A percentile compares a stretch with the other conserved stretches of the same genome.
Conservation (phyloP, 176 grass and related monocot species). For the Cymbopogon citratus region DNA sequence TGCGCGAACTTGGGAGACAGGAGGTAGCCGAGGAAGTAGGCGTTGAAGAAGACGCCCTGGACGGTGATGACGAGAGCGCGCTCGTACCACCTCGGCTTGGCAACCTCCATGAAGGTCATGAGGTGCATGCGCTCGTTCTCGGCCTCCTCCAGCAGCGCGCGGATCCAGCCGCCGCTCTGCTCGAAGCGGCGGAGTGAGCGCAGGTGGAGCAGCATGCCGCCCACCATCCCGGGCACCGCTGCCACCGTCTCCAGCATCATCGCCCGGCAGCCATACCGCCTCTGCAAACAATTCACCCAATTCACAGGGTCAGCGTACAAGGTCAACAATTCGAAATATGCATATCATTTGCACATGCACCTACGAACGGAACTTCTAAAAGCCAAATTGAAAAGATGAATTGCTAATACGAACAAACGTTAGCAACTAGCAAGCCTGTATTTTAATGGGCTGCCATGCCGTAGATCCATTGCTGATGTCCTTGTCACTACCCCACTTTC, state of each 20-base stretch:
- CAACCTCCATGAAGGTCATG: slow-evolving; percentile 61
- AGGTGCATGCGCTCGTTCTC: slow-evolving; percentile 65
- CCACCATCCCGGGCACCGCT: slow-evolving; percentile 48
- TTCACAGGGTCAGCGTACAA: slow-evolving; percentile 7
- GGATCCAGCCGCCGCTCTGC: slow-evolving; percentile 55
- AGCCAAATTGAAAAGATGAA: not conserved
- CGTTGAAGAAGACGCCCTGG: slow-evolving; percentile 62
- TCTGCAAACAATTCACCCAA: slow-evolving; percentile 23
- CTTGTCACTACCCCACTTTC: not conserved
- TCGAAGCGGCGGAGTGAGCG: slow-evolving; percentile 54
- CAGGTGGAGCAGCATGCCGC: slow-evolving; percentile 52
- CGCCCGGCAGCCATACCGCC: slow-evolving; percentile 50
- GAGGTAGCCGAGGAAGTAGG: slow-evolving; percentile 54
- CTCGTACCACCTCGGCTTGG: slow-evolving; percentile 44
- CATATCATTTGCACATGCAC: not conserved
- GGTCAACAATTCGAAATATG: not conserved
- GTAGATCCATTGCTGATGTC: not conserved
- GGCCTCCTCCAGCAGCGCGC: slow-evolving; percentile 42
- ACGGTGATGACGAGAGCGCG: slow-evolving; percentile 45
- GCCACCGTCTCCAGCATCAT: slow-evolving; percentile 61
- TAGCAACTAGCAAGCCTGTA: not conserved
- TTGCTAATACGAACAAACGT: not conserved
- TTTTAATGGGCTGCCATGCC: not conserved
- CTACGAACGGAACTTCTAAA: not conserved
- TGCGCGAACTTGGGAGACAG: slow-evolving; percentile 67